A percentile compares a stretch with the other conserved stretches of the same genome.
These are phyloP conservation scores for Eimeria praecox DNA, from an alignment of 169 alveolate genomes.

Conservation along the genomic window DNA sequence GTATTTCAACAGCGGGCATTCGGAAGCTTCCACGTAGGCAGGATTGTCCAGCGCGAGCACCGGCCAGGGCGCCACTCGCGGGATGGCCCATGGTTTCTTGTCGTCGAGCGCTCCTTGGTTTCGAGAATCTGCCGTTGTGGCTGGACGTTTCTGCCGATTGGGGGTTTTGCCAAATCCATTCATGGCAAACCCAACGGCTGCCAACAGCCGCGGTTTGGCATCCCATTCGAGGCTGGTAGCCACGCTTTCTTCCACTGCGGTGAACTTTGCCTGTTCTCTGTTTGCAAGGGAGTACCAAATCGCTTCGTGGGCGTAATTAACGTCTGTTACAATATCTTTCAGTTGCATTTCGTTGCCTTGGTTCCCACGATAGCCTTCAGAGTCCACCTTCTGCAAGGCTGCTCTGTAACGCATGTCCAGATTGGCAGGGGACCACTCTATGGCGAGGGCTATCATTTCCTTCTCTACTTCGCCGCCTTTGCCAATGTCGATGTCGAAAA, in stretches of 20 bases:
- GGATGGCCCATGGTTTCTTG: neutral
- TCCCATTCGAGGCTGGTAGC: slow-evolving; percentile 42
- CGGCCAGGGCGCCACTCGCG: slow-evolving; percentile 60
- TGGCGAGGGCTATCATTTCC: slow-evolving; percentile 40
- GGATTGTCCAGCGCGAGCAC: slow-evolving; percentile 61
- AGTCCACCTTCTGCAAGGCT: slow-evolving; percentile 7
- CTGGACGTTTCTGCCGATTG: neutral
- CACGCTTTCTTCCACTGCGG: slow-evolving; percentile 62
- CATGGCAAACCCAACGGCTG: slow-evolving; percentile 73
- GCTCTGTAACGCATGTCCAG: slow-evolving; percentile 56
- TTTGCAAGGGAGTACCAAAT: slow-evolving; percentile 63
- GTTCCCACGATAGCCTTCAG: neutral
- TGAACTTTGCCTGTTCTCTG: slow-evolving; percentile 52
- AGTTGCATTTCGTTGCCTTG: slow-evolving; percentile 27
- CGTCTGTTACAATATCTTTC: slow-evolving; percentile 19
- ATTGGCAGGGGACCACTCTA: slow-evolving; percentile 77
- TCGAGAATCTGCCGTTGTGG: neutral
- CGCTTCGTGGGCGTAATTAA: slow-evolving; percentile 73
- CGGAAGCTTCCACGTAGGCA: neutral
- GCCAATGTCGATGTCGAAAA: slow-evolving; percentile 76
- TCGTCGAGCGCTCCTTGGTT: neutral
- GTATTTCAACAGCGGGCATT: slow-evolving; percentile 42
- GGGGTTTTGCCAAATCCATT: neutral
- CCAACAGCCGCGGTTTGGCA: slow-evolving; percentile 58
- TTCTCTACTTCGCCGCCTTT: slow-evolving; percentile 48